Evolutionary conservation across 2,329 filamentous ascomycete genomes (phyloP).

Genomic region (Talaromyces piceae): DNA sequence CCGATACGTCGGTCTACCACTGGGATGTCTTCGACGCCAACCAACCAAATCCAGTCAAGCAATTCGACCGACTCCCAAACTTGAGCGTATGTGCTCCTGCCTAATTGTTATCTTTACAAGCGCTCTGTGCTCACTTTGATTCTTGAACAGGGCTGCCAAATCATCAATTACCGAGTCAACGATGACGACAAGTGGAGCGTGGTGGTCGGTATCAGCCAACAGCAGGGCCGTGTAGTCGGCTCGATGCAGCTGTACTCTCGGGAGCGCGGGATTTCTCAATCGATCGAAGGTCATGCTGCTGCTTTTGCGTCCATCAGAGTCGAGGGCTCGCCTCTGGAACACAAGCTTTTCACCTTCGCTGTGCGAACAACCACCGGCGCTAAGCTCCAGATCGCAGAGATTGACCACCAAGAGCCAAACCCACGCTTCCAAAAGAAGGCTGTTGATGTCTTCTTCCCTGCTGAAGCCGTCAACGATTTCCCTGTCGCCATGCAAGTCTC

Average conservation of each 20-base stretch:
- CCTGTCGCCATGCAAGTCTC: slow-evolving; percentile 97
- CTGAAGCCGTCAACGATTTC: slow-evolving; percentile 93
- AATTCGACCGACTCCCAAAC: slow-evolving; percentile 91
- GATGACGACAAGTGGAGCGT: slow-evolving; percentile 98
- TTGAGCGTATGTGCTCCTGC: slow-evolving; percentile 57
- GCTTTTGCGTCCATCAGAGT: slow-evolving; percentile 84
- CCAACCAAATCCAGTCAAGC: slow-evolving; percentile 73
- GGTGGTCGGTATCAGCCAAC: slow-evolving; percentile 89
- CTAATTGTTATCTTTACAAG: slow-evolving; percentile 1
- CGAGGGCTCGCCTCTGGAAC: slow-evolving; percentile 81
- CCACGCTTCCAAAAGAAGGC: slow-evolving; percentile 90
- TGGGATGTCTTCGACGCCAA: slow-evolving; percentile 91
- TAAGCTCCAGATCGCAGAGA: slow-evolving; percentile 95
- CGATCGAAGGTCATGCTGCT: slow-evolving; percentile 94
- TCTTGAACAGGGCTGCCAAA: slow-evolving; percentile 71
- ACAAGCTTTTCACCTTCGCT: slow-evolving; percentile 94
- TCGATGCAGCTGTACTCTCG: slow-evolving; percentile 97
- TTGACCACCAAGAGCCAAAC: slow-evolving; percentile 86
- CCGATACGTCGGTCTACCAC: slow-evolving; percentile 85
- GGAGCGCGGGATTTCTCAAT: slow-evolving; percentile 92
- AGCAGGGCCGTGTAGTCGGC: slow-evolving; percentile 86
- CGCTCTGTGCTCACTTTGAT: slow-evolving; percentile 8
- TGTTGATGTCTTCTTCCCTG: slow-evolving; percentile 95
- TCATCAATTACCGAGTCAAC: slow-evolving; percentile 98
- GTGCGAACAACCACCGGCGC: slow-evolving; percentile 83